Conservation (phyloP, 192 early-diverging fungal genomes). For the Mortierella antarctica region DNA sequence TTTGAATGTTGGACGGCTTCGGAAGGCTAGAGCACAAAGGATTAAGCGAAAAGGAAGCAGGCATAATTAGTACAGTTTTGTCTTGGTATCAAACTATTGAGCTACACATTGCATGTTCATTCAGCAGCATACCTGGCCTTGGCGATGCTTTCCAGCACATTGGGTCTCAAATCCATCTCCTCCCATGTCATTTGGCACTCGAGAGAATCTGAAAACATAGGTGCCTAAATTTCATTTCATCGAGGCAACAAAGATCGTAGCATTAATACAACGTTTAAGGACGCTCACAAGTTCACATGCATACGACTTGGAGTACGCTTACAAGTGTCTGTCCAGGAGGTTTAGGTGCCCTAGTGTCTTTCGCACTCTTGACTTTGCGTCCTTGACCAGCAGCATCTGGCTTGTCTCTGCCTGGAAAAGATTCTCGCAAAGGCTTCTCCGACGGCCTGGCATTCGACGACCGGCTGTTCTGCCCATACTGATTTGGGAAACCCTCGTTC, state of each 20-base stretch:
- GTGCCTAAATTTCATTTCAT: neutral
- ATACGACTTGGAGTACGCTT: no score
- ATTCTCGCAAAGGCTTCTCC: neutral
- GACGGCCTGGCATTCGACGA: neutral
- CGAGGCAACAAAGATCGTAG: neutral
- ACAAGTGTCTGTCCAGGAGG: no score
- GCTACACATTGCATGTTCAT: no score
- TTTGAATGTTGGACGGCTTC: constrained; percentile 46
- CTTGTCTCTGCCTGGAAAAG: no score
- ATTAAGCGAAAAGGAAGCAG: no score
- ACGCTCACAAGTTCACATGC: no score
- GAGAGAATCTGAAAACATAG: constrained; percentile 34
- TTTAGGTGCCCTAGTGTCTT: no score
- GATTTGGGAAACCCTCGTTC: neutral
- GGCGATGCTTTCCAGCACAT: constrained; percentile 20
- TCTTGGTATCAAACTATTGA: neutral
- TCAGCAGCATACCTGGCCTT: constrained; percentile 37
- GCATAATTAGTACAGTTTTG: neutral
- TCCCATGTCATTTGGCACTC: constrained; percentile 47
- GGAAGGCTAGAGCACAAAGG: constrained; percentile 4
- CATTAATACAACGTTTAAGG: no score
- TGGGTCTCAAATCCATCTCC: constrained; percentile 30
- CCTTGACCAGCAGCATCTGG: no score
- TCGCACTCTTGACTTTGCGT: no score
- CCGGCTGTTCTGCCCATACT: constrained; percentile 1